phyloP scores from a whole-genome alignment of 202 grass and related monocot species.

The Cymbopogon flexuosus region DNA sequence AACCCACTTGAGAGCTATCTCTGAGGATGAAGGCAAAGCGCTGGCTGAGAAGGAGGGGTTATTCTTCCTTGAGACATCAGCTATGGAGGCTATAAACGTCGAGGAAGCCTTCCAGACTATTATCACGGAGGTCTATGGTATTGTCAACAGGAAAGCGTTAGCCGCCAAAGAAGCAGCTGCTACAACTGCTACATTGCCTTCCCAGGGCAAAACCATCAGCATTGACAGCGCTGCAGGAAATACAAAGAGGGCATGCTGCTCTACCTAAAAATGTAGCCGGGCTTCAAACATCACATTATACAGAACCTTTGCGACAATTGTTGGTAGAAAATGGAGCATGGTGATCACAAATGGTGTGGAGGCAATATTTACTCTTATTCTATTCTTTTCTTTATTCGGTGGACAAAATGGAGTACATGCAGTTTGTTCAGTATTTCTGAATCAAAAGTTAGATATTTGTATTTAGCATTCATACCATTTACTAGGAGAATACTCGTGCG shows the following conservation, averaged over 20 bases:
- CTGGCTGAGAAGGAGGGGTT: conserved; percentile 72
- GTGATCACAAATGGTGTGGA: conserved; percentile 8
- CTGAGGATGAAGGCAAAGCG: conserved; percentile 51
- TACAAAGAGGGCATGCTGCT: conserved; percentile 57
- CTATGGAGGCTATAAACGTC: conserved; percentile 66
- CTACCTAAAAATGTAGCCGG: conserved; percentile 36
- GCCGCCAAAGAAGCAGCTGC: conserved; percentile 53
- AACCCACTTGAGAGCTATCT: conserved; percentile 49
- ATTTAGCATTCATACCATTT: conserved; percentile 35
- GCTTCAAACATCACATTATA: conserved; percentile 22
- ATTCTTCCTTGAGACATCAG: conserved; percentile 70
- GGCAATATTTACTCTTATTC: conserved; percentile 7
- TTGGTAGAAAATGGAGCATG: conserved; percentile 19
- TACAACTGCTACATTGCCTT: conserved; percentile 36
- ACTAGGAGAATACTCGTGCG: no score
- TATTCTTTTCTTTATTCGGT: conserved; percentile 10
- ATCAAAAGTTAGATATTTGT: conserved; percentile 36
- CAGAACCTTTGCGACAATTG: conserved; percentile 23
- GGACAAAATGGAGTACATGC: neutral
- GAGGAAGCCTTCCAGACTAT: conserved; percentile 77
- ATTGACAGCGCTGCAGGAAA: conserved; percentile 36
- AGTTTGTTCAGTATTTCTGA: conserved; percentile 37
- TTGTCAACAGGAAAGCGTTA: conserved; percentile 64
- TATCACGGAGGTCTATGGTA: conserved; percentile 57
- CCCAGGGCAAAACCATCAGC: conserved; percentile 58